A percentile compares a stretch with the other conserved stretches of the same genome.
Evolutionary conservation across 2,329 filamentous ascomycete genomes (phyloP).

Genomic region (Curvularia verruculosa): DNA sequence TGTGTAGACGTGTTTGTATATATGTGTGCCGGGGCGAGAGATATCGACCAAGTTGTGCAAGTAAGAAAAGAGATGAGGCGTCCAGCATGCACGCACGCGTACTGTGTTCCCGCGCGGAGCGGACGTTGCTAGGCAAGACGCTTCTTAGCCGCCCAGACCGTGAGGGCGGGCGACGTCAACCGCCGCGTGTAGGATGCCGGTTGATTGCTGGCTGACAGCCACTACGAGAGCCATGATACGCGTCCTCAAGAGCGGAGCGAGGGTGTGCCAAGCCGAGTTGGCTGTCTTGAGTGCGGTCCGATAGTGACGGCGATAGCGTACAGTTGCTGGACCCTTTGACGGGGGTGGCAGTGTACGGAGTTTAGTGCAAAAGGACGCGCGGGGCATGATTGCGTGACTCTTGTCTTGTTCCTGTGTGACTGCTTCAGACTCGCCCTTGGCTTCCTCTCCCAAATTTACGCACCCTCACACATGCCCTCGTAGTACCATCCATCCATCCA

Average conservation of each 20-base stretch:
- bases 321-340: conserved; percentile 7
- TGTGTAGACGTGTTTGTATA: background rate
- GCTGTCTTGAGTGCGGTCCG: conserved; percentile 1
- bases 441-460: background rate
- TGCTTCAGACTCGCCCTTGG: background rate
- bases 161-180: conserved; percentile 29
- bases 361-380: background rate
- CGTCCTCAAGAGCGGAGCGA: conserved; percentile 9
- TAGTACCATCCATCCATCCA: too few species aligned
- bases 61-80: conserved; percentile 8
- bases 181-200: conserved; percentile 24
- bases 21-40: too few species aligned
- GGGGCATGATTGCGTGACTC: background rate
- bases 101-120: conserved; percentile 4
- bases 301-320: conserved; percentile 1
- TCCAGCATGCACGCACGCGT: conserved; percentile 3
- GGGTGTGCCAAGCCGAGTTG: conserved; percentile 8
- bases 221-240: conserved; percentile 4
- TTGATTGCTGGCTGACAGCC: background rate
- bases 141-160: conserved; percentile 28
- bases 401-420: background rate
- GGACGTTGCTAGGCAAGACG: conserved; percentile 15
- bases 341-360: background rate
- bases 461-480: background rate
- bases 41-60: background rate